A percentile compares a stretch with the other conserved stretches of the same genome.
These are phyloP conservation scores for Globisporangium emineosum DNA, from an alignment of 352 stramenopile genomes.

Conservation along the genomic window DNA sequence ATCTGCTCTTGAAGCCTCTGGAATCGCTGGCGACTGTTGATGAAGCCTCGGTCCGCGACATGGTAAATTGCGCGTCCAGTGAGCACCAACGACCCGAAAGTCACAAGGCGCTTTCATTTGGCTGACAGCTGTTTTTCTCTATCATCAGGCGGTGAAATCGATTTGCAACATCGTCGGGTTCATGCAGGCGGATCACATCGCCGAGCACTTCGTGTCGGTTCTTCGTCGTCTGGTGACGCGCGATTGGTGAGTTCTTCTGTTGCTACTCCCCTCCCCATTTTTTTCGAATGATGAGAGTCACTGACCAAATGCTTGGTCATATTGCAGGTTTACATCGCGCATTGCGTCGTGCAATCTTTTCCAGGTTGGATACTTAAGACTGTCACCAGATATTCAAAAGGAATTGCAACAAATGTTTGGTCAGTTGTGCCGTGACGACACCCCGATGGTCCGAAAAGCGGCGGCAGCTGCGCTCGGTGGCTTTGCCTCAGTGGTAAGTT, in stretches of 20 bases:
- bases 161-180: slow-evolving; percentile 86
- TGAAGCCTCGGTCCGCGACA: slow-evolving; percentile 93
- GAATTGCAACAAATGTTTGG: slow-evolving; percentile 91
- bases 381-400: slow-evolving; percentile 60
- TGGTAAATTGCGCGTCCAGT: slow-evolving; percentile 29
- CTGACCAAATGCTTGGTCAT: not conserved
- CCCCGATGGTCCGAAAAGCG: slow-evolving; percentile 95
- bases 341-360: slow-evolving; percentile 86
- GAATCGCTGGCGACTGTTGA: slow-evolving; percentile 93
- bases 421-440: slow-evolving; percentile 95
- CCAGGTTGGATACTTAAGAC: slow-evolving; percentile 57
- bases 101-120: not conserved
- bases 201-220: slow-evolving; percentile 91
- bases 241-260: slow-evolving; percentile 93
- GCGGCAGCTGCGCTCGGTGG: slow-evolving; percentile 86
- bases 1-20: slow-evolving; percentile 93
- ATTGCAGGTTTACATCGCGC: slow-evolving; percentile 71
- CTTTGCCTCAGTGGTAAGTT: slow-evolving; percentile 70
- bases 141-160: slow-evolving; percentile 77
- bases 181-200: slow-evolving; percentile 86
- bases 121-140: not conserved
- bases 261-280: too few species aligned
- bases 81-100: not conserved
- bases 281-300: not conserved
- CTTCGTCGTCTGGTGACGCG: slow-evolving; percentile 91